phyloP scores from a whole-genome alignment of 208 protist genomes.

The Balamuthia mandrillaris region DNA sequence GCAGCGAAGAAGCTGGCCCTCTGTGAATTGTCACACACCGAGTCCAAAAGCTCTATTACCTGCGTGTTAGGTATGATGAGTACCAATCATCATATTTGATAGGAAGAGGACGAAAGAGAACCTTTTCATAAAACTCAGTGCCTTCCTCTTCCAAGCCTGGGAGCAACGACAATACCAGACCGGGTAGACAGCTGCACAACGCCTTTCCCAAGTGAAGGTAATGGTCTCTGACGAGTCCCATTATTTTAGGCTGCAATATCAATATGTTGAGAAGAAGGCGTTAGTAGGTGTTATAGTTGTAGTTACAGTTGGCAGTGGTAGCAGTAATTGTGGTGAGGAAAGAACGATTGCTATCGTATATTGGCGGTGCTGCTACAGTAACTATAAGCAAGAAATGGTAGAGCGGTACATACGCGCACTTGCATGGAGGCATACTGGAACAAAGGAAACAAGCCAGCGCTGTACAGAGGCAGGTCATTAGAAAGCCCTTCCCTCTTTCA shows the following conservation, averaged over 20 bases:
- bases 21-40: background rate
- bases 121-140: constrained; percentile 47
- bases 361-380: too few species aligned
- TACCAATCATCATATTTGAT: too few species aligned
- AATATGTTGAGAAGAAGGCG: background rate
- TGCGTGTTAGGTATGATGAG: too few species aligned
- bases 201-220: constrained; percentile 48
- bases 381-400: constrained; percentile 20
- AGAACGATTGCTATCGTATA: too few species aligned
- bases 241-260: constrained; percentile 49
- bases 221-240: constrained; percentile 46
- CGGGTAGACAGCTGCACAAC: constrained; percentile 48
- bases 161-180: constrained; percentile 54
- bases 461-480: constrained; percentile 61
- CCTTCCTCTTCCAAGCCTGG: constrained; percentile 60
- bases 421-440: constrained; percentile 56
- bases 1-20: constrained; percentile 54
- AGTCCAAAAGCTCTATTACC: too few species aligned
- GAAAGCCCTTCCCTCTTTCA: constrained; percentile 47
- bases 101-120: background rate
- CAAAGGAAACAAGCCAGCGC: constrained; percentile 61
- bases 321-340: too few species aligned
- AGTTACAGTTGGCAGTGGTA: background rate
- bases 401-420: constrained; percentile 51
- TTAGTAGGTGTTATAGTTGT: background rate